A percentile compares a stretch with the other conserved stretches of the same genome.
These are phyloP conservation scores for Cryphonectria nitschkei DNA, from an alignment of 2,329 filamentous ascomycete species.

Conservation along the genomic window DNA sequence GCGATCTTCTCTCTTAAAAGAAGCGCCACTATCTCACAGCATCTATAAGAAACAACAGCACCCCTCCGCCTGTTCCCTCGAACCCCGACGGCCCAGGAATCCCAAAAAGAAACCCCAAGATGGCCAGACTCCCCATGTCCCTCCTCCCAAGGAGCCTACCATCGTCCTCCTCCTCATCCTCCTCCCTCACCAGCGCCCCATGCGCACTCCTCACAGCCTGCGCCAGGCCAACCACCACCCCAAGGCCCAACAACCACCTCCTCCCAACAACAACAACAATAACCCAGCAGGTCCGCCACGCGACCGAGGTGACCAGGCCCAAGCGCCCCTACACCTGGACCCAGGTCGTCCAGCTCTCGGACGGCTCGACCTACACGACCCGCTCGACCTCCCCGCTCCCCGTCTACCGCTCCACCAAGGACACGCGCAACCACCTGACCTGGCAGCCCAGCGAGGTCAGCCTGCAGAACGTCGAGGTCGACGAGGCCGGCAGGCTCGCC, in stretches of 20 bases:
- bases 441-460: constrained; percentile 89
- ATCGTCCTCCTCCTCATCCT: constrained; percentile 32
- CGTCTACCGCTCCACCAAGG: constrained; percentile 68
- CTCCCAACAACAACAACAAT: constrained; percentile 31
- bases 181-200: constrained; percentile 28
- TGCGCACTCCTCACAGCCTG: constrained; percentile 25
- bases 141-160: constrained; percentile 36
- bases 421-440: constrained; percentile 83
- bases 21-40: not conserved
- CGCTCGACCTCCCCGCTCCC: constrained; percentile 74
- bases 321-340: constrained; percentile 95
- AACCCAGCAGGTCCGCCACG: constrained; percentile 69
- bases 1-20: not conserved
- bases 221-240: constrained; percentile 23
- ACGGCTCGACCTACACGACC: constrained; percentile 82
- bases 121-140: constrained; percentile 40
- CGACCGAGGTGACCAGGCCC: constrained; percentile 84
- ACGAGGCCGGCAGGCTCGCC: constrained; percentile 88
- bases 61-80: not conserved
- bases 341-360: constrained; percentile 90
- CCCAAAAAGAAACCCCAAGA: constrained; percentile 28
- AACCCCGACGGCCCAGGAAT: constrained; percentile 28
- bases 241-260: constrained; percentile 23
- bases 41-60: not conserved
- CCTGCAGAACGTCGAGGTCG: constrained; percentile 86